A percentile compares a stretch with the other conserved stretches of the same genome.
These are phyloP conservation scores for Apophysomyces sp. DNA, from an alignment of 371 early-diverging fungal genomes.

Conservation along the genomic window DNA sequence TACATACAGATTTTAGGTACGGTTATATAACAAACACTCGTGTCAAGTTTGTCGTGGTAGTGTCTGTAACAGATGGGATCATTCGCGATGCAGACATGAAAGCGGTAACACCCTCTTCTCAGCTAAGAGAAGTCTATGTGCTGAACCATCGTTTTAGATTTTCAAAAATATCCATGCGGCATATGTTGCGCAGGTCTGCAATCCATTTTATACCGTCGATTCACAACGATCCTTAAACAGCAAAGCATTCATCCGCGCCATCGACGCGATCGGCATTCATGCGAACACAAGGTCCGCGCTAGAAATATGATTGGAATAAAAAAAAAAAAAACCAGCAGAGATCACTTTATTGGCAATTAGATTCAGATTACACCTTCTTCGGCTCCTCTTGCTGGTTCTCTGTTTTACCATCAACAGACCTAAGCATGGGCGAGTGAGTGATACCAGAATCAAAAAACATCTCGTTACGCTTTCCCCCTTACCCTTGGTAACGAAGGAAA, in stretches of 20 bases:
- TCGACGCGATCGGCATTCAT: conserved; percentile 55
- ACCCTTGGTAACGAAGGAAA: conserved; percentile 74
- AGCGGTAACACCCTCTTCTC: conserved; percentile 66
- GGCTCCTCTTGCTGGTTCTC: conserved; percentile 13
- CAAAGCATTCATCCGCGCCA: conserved; percentile 55
- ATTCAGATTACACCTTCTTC: conserved; percentile 10
- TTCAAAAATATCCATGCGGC: conserved; percentile 81
- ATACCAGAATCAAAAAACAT: not conserved
- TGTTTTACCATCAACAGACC: conserved; percentile 29
- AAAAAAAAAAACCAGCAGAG: too few species aligned
- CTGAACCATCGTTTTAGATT: too few species aligned
- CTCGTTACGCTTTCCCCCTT: conserved; percentile 10
- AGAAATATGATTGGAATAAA: conserved; percentile 10
- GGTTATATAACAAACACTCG: conserved; percentile 89
- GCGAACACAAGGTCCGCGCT: conserved; percentile 23
- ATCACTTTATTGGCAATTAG: not conserved
- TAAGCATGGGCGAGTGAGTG: too few species aligned
- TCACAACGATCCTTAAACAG: conserved; percentile 56
- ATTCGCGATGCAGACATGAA: conserved; percentile 82
- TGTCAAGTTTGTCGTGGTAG: conserved; percentile 76
- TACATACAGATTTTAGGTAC: conserved; percentile 43
- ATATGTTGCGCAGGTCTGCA: conserved; percentile 75
- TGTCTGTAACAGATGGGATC: conserved; percentile 72
- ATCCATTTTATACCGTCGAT: conserved; percentile 79
- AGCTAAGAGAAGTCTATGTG: too few species aligned